These are phyloP conservation scores for Jackrogersella multiformis DNA, from an alignment of 495 filamentous ascomycete species.

Conservation along the genomic window DNA sequence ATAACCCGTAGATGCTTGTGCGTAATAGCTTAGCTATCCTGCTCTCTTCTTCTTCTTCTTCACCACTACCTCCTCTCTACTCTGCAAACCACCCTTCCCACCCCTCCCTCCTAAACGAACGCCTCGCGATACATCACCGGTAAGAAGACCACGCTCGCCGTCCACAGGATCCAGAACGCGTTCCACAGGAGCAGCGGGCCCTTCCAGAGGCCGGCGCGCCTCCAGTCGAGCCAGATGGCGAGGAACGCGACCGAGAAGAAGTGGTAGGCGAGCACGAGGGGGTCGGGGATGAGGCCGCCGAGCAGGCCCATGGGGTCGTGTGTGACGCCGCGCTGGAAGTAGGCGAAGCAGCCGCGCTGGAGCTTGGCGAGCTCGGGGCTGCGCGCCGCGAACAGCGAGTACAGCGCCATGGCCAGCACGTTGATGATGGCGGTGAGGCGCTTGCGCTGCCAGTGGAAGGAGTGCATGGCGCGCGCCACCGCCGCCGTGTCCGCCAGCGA, in stretches of 20 bases:
- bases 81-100: too few species aligned
- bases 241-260: slow-evolving; percentile 94
- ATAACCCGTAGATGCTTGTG: too few species aligned
- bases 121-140: slow-evolving; percentile 79
- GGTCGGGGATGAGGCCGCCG: slow-evolving; percentile 81
- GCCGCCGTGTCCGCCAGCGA: slow-evolving; percentile 69
- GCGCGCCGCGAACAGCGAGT: slow-evolving; percentile 88
- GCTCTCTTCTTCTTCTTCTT: too few species aligned
- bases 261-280: slow-evolving; percentile 83
- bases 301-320: slow-evolving; percentile 83
- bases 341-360: slow-evolving; percentile 90
- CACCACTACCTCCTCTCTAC: too few species aligned
- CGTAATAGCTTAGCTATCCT: too few species aligned
- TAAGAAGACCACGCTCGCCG: slow-evolving; percentile 86
- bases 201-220: slow-evolving; percentile 63
- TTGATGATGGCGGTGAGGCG: slow-evolving; percentile 86
- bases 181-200: slow-evolving; percentile 68
- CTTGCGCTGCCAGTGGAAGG: slow-evolving; percentile 91
- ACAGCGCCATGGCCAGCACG: slow-evolving; percentile 92
- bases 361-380: slow-evolving; percentile 79
- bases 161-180: slow-evolving; percentile 78
- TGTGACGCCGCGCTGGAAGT: slow-evolving; percentile 83
- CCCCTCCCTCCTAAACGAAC: slow-evolving; percentile 19
- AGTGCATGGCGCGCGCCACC: slow-evolving; percentile 73
- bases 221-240: slow-evolving; percentile 80